Evolutionary conservation across 176 grass and related monocot genomes (phyloP).

Genomic region (Cenchrus fungigraminus): DNA sequence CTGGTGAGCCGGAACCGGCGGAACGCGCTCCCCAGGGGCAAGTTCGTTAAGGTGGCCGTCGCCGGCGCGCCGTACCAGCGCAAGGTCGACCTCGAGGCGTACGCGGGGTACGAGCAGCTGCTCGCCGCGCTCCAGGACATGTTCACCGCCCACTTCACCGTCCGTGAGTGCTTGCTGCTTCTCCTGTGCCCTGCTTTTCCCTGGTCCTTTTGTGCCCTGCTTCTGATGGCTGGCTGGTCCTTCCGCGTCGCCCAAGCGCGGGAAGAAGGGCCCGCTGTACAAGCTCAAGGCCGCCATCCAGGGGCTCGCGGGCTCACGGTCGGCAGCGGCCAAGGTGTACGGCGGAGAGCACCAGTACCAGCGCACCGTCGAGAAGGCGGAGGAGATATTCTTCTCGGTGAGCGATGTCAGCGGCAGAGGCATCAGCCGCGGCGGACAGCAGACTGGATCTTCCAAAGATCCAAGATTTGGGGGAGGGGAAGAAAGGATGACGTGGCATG

Average conservation of each 20-base stretch:
- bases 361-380: slow-evolving; percentile 81
- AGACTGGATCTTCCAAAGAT: too few species aligned
- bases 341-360: slow-evolving; percentile 74
- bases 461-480: too few species aligned
- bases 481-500: too few species aligned
- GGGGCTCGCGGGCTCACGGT: slow-evolving; percentile 60
- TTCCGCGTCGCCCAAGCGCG: slow-evolving; percentile 29
- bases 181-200: background rate
- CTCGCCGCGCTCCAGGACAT: slow-evolving; percentile 77
- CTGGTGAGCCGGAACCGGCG: slow-evolving; percentile 61
- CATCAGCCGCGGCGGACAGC: too few species aligned
- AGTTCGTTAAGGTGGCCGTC: slow-evolving; percentile 87
- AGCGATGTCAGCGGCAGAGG: background rate
- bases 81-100: slow-evolving; percentile 84
- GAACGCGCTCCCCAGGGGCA: slow-evolving; percentile 62
- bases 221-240: background rate
- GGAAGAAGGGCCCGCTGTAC: slow-evolving; percentile 92
- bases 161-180: slow-evolving; percentile 53
- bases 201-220: background rate
- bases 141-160: slow-evolving; percentile 81
- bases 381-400: slow-evolving; percentile 98
- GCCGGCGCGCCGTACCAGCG: slow-evolving; percentile 81
- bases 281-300: slow-evolving; percentile 74
- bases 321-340: slow-evolving; percentile 49
- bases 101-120: slow-evolving; percentile 67